Base-by-base conservation (phyloP, 805 yeast species). In the Monosporozyma servazzii region DNA sequence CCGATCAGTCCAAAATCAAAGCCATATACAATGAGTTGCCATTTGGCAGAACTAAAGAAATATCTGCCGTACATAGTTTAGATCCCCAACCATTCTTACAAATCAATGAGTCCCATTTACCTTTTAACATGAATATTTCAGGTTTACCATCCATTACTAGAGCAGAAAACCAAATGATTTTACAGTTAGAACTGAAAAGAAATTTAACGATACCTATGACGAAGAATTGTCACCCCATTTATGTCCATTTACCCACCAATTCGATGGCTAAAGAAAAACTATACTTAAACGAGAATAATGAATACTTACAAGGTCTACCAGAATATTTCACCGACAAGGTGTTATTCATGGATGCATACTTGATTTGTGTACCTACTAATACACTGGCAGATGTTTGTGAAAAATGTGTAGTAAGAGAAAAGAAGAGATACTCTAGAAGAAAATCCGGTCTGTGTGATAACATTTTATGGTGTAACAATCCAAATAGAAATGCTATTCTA, bases 131-230 rank as follows among this genome's bases (percentile, higher is more conserved):
- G 49, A 65, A 69, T 25, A 71, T 91, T 1, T 66, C 74, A 9
- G 84, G 82, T 48, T 72, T 91, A 45, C 97, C 97, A 1, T 70
- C 77, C 3, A 82, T 80, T 56, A 88, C 96, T 11, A 79, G 99
- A 57, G 99, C 93, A 6, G 99, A 93, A 69, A 93, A 97, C 13
- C 99, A 93, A 70, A 87, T 91, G 63, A 90, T 88, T 65, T 72
- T 95, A 44, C 75, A 77, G 44, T 68, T 93, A 15, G 65, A 76
- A 9, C 71, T 91, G 41, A 21, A 13, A 6, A 75, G 81, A 29
- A 96, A 96, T 0, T 79, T 91, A 0, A 31, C 23, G 9, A 11
- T 37, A 9, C 10, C 41, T 18, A 9, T 21, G 29, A 29, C 15
- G 6, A 31, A 9, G 70, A 73, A 49, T 58, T 18, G 55, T 44